Base-by-base conservation (phyloP, 192 early-diverging fungal genomes). In the Coemansia sp. region DNA sequence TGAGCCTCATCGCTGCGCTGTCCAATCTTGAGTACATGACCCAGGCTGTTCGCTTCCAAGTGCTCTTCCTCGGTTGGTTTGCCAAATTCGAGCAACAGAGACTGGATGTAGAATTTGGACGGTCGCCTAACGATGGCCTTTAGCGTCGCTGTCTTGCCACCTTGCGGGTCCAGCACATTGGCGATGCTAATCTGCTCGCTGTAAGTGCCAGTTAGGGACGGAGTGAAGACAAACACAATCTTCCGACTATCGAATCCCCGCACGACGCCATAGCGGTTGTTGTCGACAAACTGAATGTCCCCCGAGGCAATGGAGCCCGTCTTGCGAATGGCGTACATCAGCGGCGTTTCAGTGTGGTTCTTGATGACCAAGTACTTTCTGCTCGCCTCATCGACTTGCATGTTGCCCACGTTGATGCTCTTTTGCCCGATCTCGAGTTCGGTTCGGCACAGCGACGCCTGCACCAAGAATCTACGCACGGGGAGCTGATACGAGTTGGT, bases 381-480 rank as follows among this genome's bases (percentile, higher is more conserved):
- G 45, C 88, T 86, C 0, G 73, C 39, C 72, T 92, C 90, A 72
- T 94, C 93, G 46, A 89, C 89, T 74, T 97, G 93, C 62, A 98
- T 85, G 22, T 87, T 85, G 34, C 97, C 97, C 80, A 99, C 97
- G 62, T 98, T 98, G 82, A 97, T 97, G 77, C 95, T 93, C 71
- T 93, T 93, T 72, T 99, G 97, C 20, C 95, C 95, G 1, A 99
- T 77, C 42, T 95, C 95, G 87, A 99, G 93, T 42, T 92, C 84
- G 5, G 94, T 91, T 27, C 91, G 84, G 65, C 90, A 92, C 22
- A 98, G 84, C 4, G 92, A 88, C 9, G 91, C 89, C 44, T 94
- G 89, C 1, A 99, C 84, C 76, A 99, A 86, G 32, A 99, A 86
- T 76, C 98, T 93, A 2, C 97, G 90, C 27, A 95, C 85, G 11